Percentiles rank a stretch among this genome's conserved stretches.
phyloP scores from a whole-genome alignment of 2,329 filamentous ascomycete species.

The Clonostachys byssicola region DNA sequence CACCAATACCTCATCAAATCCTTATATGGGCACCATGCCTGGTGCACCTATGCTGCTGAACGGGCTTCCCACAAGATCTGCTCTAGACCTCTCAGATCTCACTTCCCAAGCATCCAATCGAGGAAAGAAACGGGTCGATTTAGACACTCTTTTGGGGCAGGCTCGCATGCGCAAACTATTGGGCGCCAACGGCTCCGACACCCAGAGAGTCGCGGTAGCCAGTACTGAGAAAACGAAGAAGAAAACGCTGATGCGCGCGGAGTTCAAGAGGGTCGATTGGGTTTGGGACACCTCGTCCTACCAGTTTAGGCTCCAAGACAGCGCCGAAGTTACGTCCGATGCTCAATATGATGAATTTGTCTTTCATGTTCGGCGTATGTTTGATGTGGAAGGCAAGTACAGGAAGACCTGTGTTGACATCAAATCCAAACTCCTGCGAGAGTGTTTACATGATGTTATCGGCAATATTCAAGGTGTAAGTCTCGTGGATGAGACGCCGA shows the following conservation, averaged over 20 bases:
- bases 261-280: constrained; percentile 49
- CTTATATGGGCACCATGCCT: too few species aligned
- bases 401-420: constrained; percentile 72
- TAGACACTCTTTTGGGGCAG: too few species aligned
- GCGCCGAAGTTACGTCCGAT: constrained; percentile 37
- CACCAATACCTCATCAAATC: too few species aligned
- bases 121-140: too few species aligned
- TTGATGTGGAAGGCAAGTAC: constrained; percentile 83
- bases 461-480: constrained; percentile 51
- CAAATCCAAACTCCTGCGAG: constrained; percentile 74
- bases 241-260: constrained; percentile 11
- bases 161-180: too few species aligned
- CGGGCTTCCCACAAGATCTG: too few species aligned
- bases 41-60: too few species aligned
- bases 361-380: constrained; percentile 78
- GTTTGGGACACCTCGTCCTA: constrained; percentile 47
- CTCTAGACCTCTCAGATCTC: too few species aligned
- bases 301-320: constrained; percentile 51
- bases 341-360: constrained; percentile 70
- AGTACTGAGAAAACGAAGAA: constrained; percentile 3
- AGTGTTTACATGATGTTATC: constrained; percentile 44
- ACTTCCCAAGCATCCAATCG: too few species aligned
- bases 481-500: constrained; percentile 74
- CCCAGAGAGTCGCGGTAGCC: too few species aligned
- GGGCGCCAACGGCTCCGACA: too few species aligned